Base-by-base conservation (phyloP, 345 rosid species). In the Acer campestre region DNA sequence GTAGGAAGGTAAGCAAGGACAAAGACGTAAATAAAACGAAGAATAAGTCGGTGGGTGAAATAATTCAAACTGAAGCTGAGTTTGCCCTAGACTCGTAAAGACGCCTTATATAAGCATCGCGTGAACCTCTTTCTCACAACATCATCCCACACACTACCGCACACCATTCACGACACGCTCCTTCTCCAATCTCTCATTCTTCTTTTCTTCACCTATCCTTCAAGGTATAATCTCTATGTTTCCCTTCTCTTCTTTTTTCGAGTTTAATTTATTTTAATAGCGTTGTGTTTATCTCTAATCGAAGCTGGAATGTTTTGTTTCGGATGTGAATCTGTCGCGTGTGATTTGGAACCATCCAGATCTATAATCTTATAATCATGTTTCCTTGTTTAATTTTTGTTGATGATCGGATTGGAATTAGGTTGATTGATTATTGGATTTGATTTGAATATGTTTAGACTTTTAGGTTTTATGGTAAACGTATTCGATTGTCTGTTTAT, bases 91-190 rank as follows among this genome's bases (percentile, higher is more conserved):
- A 59, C 63, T 10, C 27, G 25, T 59, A n/a, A 20, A 59, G 25
- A 59, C 27, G 27, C 63, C 63, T 58, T 58, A 58, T 58, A 59
- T 59, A 59, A 59, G n/a, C 62, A 13, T 9, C 62, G 63, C 63
- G 27, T 20, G 10, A 3, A 7, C 63, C 27, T n/a, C 63, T n/a
- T 56, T 17, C 23, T 20, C 63, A 1, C 27, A 58, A n/a, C 27
- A 56, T 4, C 22, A 23, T 6, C 22, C 61, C 22, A n/a, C 20
- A n/a, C 61, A 9, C 22, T 27, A 59, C 63, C 27, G 63, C 63
- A 18, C 63, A 18, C 63, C 27, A 59, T 6, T 59, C 63, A 59
- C 38, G 63, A n/a, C 63, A 2, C 27, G 18, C 9, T 20, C 12
- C 12, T 7, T 58, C 62, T 49, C 38, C 38, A 35, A 35, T 35